Base-by-base conservation (phyloP, 345 rosid species). In the Arabis alpina region DNA sequence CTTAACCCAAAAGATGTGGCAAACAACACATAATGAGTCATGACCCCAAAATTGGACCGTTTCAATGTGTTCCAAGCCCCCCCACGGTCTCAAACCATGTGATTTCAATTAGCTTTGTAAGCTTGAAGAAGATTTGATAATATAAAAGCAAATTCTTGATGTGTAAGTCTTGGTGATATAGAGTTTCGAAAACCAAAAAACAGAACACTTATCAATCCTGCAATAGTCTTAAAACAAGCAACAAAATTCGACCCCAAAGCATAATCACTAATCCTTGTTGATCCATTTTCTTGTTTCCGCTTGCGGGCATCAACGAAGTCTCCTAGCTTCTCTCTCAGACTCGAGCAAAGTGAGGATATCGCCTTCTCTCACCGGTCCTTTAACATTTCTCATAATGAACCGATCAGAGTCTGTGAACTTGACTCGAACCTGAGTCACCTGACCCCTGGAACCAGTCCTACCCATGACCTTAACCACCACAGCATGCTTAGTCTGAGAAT, bases 381-480 rank as follows among this genome's bases (percentile, higher is more conserved):
- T 39, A 15, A 61, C 71, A n/a, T 62, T 71, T 6, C 67, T 36
- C 76, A 69, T 70, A 2, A 66, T 76, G 50, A 14, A 64, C 54
- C 71, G 79, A 32, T 76, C 75, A 24, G 75, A 70, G 51, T 76
- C 79, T 0, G 75, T 70, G 61, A 91, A 89, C 87, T 87, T 91
- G 15, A 88, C 95, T 64, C 97, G 77, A 41, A 91, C 96, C 67
- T 89, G 93, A 59, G 97, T 91, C 70, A 89, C 97, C 75, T 91
- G 96, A 24, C 96, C 97, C 60, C 97, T 83, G 0, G 96, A 88
- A 8, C 96, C 97, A 0, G 97, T 91, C 47, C 97, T 75, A 5
- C 97, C 97, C 96, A 91, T 85, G 16, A 91, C 91, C 73, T 91
- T 88, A 47, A 89, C 90, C 59, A 89, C 97, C 48, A 89, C 81